phyloP scores from a whole-genome alignment of 2,329 filamentous ascomycete genomes.

The Exserohilum rostratum region DNA sequence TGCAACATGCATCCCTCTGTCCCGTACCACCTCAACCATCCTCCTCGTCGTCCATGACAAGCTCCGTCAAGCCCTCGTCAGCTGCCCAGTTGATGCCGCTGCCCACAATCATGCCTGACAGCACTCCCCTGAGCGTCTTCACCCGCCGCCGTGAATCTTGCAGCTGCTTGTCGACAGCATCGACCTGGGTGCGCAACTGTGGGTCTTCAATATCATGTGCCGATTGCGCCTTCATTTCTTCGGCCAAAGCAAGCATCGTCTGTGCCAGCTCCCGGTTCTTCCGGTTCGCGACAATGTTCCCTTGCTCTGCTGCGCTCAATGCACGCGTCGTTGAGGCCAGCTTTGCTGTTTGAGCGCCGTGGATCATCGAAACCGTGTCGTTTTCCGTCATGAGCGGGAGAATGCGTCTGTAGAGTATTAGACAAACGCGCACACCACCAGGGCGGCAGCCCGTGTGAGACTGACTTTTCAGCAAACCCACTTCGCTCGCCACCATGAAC shows the following conservation, averaged over 20 bases:
- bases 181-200: slow-evolving; percentile 61
- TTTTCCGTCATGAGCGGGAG: slow-evolving; percentile 69
- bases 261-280: slow-evolving; percentile 68
- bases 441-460: neutral
- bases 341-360: slow-evolving; percentile 65
- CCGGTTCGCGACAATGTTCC: slow-evolving; percentile 62
- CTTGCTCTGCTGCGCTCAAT: slow-evolving; percentile 63
- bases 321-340: slow-evolving; percentile 59
- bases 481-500: slow-evolving; percentile 71
- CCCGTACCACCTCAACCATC: slow-evolving; percentile 26
- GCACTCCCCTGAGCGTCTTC: slow-evolving; percentile 77
- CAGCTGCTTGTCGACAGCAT: slow-evolving; percentile 63
- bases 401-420: slow-evolving; percentile 61
- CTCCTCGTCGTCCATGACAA: slow-evolving; percentile 73
- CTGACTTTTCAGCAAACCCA: slow-evolving; percentile 71
- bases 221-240: slow-evolving; percentile 60
- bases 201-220: slow-evolving; percentile 62
- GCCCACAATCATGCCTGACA: slow-evolving; percentile 78
- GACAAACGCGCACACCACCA: neutral
- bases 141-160: slow-evolving; percentile 69
- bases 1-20: neutral
- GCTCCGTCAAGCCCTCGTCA: slow-evolving; percentile 68
- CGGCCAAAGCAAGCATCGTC: slow-evolving; percentile 67
- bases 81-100: slow-evolving; percentile 83
- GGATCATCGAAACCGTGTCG: slow-evolving; percentile 68